Conservation (phyloP, 768 basidiomycete genomes). For the Mycena epipterygia region DNA sequence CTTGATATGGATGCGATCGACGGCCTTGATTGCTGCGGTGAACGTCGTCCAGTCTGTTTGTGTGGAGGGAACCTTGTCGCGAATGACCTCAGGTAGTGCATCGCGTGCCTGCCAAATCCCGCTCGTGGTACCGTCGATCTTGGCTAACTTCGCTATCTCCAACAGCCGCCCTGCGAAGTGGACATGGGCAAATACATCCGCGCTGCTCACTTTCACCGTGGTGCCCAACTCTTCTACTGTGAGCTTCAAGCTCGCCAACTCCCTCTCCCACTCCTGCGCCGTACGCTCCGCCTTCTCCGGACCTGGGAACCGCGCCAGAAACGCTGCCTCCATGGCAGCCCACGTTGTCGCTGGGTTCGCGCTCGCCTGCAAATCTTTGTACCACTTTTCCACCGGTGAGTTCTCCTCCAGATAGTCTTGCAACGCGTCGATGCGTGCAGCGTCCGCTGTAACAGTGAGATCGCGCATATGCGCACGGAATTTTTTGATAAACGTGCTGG, state of each 20-base stretch:
- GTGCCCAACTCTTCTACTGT: constrained; percentile 23
- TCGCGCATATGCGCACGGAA: constrained; percentile 27
- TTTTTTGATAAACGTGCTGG: constrained; percentile 14
- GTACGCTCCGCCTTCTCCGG: constrained; percentile 5
- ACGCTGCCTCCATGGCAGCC: constrained; percentile 3
- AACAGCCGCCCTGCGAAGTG: constrained; percentile 22
- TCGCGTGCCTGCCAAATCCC: constrained; percentile 26
- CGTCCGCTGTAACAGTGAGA: neutral
- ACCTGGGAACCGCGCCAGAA: neutral
- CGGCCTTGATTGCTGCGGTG: constrained; percentile 2
- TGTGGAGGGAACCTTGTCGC: neutral
- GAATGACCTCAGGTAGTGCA: constrained; percentile 1
- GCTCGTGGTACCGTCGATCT: neutral
- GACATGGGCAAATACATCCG: constrained; percentile 22
- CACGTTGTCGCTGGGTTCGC: neutral
- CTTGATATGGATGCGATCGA: constrained; percentile 5
- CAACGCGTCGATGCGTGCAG: neutral
- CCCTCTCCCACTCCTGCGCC: constrained; percentile 29
- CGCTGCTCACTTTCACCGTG: constrained; percentile 26
- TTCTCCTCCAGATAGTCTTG: constrained; percentile 8
- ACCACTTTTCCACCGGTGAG: constrained; percentile 24
- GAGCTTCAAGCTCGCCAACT: constrained; percentile 26
- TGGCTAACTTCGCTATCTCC: neutral
- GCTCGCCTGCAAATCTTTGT: neutral
- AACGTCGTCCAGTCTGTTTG: constrained; percentile 4